Evolutionary conservation across 2,329 filamentous ascomycete species (phyloP), one percentile per base, ranked within the genome.

Genomic region (Trichophyton simii): DNA sequence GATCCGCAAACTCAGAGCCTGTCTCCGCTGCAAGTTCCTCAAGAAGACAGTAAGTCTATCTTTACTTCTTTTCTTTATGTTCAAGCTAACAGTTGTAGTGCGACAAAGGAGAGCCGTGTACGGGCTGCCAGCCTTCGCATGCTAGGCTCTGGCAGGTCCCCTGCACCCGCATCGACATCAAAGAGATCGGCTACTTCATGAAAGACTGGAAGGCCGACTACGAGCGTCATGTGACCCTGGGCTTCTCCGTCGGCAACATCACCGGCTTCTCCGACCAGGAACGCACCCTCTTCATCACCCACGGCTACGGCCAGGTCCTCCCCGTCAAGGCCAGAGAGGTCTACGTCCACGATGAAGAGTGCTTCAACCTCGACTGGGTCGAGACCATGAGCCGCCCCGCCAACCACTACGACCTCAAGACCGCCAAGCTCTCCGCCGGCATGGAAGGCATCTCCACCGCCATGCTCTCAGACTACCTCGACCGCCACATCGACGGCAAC

Each of bases 181-280:
- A 96, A 82, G 92, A 97, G 70, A 95, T 97, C 70, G 89, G 86
- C 50, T 96, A 95, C 76, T 97, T 97, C 80, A 94, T 96, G 89
- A 96, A 96, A 80, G 92, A 96, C 75, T 97, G 91, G 91, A 95
- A 92, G 77, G 91, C 91, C 52, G 92, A 97, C 74, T 96, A 94
- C 69, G 91, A 96, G 77, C 87, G 91, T 68, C 91, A 96, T 72
- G 83, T 94, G 67, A 88, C 84, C 65, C 84, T 89, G 62, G 89
- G 89, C 61, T 90, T 96, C 72, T 95, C 91, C 1, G 87, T 96
- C 57, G 91, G 88, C 75, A 96, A 96, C 71, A 94, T 96, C 78
- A 96, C 95, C 79, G 91, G 91, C 36, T 86, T 85, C 73, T 83
- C 83, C 15, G 78, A 82, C 31, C 75, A 79, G 18, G 83, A 86